These are phyloP conservation scores for Rhynchospora tenuis DNA, from an alignment of 176 grass and related monocot species.

Conservation along the genomic window DNA sequence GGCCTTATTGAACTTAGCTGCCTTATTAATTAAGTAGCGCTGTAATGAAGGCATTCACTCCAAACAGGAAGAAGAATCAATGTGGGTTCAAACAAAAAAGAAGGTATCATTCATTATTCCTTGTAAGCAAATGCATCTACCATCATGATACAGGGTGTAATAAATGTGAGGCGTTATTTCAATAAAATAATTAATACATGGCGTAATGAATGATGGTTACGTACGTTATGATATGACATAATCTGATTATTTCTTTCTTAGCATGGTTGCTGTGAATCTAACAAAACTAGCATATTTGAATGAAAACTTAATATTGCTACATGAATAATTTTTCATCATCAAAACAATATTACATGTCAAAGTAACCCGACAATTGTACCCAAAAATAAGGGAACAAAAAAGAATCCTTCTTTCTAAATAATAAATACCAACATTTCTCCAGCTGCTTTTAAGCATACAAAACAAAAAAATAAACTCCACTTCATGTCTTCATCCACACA, in stretches of 20 bases:
- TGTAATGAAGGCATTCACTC: not conserved
- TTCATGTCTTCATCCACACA: slow-evolving; percentile 29
- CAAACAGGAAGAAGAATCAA: not conserved
- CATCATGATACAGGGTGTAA: not conserved
- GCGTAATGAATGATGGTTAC: not conserved
- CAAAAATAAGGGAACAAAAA: slow-evolving; percentile 1
- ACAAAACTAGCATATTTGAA: not conserved
- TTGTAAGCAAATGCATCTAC: not conserved
- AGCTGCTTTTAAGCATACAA: not conserved
- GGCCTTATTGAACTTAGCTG: not conserved
- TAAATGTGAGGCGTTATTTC: not conserved
- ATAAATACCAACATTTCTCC: slow-evolving; percentile 8
- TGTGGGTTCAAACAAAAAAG: not conserved
- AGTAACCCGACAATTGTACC: not conserved
- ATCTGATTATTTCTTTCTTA: not conserved
- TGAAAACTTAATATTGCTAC: not conserved
- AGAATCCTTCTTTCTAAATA: slow-evolving; percentile 24
- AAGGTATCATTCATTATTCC: not conserved
- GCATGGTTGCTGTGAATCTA: not conserved
- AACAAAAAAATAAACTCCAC: slow-evolving; percentile 9
- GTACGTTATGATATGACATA: not conserved
- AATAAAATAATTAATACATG: not conserved
- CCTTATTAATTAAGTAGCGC: not conserved
- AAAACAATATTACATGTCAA: not conserved
- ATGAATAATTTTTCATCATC: not conserved